Evolutionary conservation across 306 rosid species (phyloP), one percentile per base, ranked within the genome.

Genomic region (Arachis stenosperma): DNA sequence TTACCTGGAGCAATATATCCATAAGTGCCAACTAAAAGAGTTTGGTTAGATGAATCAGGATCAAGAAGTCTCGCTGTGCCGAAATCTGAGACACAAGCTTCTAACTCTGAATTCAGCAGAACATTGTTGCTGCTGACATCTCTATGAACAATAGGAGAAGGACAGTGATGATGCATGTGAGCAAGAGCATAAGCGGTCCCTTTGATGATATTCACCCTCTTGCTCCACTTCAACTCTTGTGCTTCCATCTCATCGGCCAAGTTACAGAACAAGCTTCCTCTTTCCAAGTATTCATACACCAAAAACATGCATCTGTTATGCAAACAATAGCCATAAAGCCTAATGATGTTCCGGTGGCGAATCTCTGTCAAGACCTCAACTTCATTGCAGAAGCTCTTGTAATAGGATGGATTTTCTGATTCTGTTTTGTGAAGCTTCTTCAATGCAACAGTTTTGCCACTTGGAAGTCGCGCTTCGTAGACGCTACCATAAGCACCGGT

Each of bases 201-300:
- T 78, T 69, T 76, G 29, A 79, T 41, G n/a, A 76, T 66, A 56
- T 70, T 66, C 51, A 80, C 52, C 69, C 71, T 76, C 75, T 81
- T 72, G 12, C 73, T 52, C 81, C 81, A 77, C 51, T 14, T 43
- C 41, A 69, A 5, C 47, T 61, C 76, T 33, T 40, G 51, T n/a
- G 76, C 76, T 69, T 61, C 81, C 2, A 7, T 67, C 13, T 77
- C 70, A 52, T 51, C 61, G 7, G 17, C 15, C 13, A 77, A 14
- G 47, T 29, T 55, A 2, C 10, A 51, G 7, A 61, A 69, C 3
- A 69, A 52, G 76, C 81, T 77, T 50, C 81, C 81, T 4, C 66
- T 52, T 77, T 69, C 76, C 70, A 77, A 61, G 9, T 81, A 70
- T n/a, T 74, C 81, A 54, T 69, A 78, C 13, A 69, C 68, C 42